Conservation (phyloP, 2,329 filamentous ascomycete species). For the Colletotrichum tofieldiae region DNA sequence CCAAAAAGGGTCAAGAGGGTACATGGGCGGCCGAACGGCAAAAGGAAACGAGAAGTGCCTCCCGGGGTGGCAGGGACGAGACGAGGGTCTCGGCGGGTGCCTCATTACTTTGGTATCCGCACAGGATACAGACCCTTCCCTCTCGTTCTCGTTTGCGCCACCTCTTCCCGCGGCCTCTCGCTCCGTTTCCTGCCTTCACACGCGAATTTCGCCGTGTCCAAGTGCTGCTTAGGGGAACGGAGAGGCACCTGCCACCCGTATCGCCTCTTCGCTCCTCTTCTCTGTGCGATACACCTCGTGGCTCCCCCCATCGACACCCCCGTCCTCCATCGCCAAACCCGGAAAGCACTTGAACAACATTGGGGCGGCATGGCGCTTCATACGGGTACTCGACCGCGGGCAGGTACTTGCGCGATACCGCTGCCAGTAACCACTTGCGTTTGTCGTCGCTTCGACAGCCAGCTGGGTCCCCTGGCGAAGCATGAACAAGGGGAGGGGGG, state of each 20-base stretch:
- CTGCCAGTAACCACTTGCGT: constrained; percentile 36
- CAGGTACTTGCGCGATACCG: constrained; percentile 40
- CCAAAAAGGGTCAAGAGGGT: background rate
- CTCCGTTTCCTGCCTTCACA: background rate
- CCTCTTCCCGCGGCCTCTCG: constrained; percentile 13
- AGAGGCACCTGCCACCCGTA: background rate
- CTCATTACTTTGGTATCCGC: constrained; percentile 10
- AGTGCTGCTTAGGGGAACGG: background rate
- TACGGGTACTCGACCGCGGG: constrained; percentile 36
- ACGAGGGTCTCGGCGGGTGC: constrained; percentile 41
- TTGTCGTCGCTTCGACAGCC: constrained; percentile 31
- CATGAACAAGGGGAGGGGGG: constrained; percentile 32
- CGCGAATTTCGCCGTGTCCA: constrained; percentile 1
- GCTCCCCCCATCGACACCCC: background rate
- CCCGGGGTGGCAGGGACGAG: constrained; percentile 24
- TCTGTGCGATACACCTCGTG: background rate
- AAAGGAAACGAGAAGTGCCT: constrained; percentile 30
- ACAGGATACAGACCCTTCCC: background rate
- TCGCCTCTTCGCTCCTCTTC: background rate
- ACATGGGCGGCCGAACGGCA: background rate
- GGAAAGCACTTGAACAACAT: constrained; percentile 46
- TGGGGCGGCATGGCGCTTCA: constrained; percentile 51
- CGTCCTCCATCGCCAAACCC: constrained; percentile 47
- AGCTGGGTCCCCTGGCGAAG: constrained; percentile 33
- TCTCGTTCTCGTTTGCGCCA: background rate